Conservation (phyloP, 2,329 filamentous ascomycete genomes). For the Ceratocystiopsis brevicomis region DNA sequence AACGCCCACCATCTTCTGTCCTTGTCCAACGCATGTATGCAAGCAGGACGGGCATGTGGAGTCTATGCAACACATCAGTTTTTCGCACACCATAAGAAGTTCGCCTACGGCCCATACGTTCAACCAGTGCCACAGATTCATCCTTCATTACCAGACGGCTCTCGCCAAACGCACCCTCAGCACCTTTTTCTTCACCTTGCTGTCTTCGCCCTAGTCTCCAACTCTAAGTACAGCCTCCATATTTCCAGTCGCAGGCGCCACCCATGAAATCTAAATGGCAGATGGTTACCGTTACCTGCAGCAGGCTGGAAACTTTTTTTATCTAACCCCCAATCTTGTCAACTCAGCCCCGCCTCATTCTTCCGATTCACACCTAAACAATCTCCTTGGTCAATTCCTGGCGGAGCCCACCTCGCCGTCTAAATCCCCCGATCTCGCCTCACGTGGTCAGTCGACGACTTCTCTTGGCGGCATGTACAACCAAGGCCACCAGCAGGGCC, state of each 20-base stretch:
- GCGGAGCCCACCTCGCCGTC: conserved; percentile 14
- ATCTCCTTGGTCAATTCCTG: conserved; percentile 16
- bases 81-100: no score
- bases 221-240: no score
- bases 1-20: not conserved
- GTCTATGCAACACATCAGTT: no score
- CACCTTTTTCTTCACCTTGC: no score
- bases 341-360: conserved; percentile 17
- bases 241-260: not conserved
- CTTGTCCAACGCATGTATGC: conserved; percentile 7
- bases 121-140: no score
- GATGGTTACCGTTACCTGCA: conserved; percentile 48
- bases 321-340: conserved; percentile 29
- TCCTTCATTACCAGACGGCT: no score
- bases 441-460: conserved; percentile 14
- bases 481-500: conserved; percentile 51
- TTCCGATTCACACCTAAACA: conserved; percentile 16
- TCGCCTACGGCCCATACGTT: no score
- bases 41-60: conserved; percentile 5
- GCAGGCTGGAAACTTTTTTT: conserved; percentile 39
- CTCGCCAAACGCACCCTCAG: no score
- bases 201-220: no score
- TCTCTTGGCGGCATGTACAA: conserved; percentile 45
- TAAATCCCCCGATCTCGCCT: conserved; percentile 14
- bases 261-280: conserved; percentile 39